Base-by-base conservation (phyloP, 2,329 filamentous ascomycete species). In the Xylaria polymorpha region DNA sequence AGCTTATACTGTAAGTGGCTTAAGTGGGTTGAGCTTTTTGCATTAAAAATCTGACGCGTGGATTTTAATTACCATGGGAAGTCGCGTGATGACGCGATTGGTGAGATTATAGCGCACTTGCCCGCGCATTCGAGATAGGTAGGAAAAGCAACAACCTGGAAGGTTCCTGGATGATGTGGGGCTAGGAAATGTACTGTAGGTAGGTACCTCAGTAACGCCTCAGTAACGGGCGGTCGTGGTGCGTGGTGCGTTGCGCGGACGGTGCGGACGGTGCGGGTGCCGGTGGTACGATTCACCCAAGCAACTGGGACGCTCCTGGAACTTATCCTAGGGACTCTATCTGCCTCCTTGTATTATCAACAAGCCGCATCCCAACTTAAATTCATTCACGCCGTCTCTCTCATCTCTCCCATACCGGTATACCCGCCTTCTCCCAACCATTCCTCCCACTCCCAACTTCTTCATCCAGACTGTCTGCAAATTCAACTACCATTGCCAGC, bases 41-140 rank as follows among this genome's bases (percentile, higher is more conserved):
- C 32, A 59, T 51, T 46, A 57, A 53, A 46, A 51, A 32, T 25
- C 41, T 43, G 32, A 61, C 61, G 61, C 66, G 56, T 68, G 37
- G 32, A 61, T 41, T 65, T 65, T 58, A 61, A 68, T 68, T 57
- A n/a, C 29, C 18, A 32, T 5, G 29, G 12, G 15, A 15, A 61
- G 43, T 68, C 57, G 66, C 66, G 66, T 51, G 57, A 61, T 68
- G 39, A 46, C 29, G 39, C 25, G 61, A 53, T 50, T 35, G 9
- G 50, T 53, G n/a, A 46, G 55, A 63, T 56, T 63, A 63, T 63
- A 46, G 48, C 48, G 25, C 60, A 53, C 22, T 2, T 20, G n/a
- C n/a, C n/a, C n/a, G n/a, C n/a, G n/a, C n/a, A n/a, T n/a, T n/a
- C n/a, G n/a, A n/a, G n/a, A n/a, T 2, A 29, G 25, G 4, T 29